phyloP scores from a whole-genome alignment of 176 grass and related monocot species.

The Elymus sibiricus region DNA sequence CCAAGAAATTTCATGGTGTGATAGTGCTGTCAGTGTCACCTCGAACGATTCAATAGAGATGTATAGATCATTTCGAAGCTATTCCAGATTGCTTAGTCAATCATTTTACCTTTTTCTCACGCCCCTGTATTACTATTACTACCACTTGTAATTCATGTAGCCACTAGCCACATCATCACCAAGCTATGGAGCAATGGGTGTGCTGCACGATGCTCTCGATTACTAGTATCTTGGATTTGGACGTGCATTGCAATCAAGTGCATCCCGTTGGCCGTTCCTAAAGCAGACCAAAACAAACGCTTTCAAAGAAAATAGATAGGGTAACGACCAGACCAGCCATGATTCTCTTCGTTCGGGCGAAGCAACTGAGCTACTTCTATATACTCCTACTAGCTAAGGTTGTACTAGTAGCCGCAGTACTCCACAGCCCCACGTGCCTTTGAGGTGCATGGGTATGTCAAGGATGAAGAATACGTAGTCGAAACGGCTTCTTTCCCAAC shows the following conservation, averaged over 20 bases:
- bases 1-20: background rate
- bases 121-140: background rate
- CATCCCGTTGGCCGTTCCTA: background rate
- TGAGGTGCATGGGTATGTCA: background rate
- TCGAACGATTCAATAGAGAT: background rate
- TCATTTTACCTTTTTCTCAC: background rate
- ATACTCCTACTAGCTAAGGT: background rate
- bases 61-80: background rate
- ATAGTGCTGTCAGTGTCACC: background rate
- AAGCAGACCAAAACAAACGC: conserved; percentile 6
- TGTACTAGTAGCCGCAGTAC: background rate
- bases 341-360: background rate
- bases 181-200: background rate
- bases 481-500: background rate
- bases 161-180: background rate
- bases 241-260: conserved; percentile 29
- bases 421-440: background rate
- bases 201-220: background rate
- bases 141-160: background rate
- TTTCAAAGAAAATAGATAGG: background rate
- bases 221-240: background rate
- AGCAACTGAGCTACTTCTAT: conserved; percentile 11
- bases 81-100: background rate
- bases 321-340: background rate
- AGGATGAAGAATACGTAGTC: background rate